These are phyloP conservation scores for Flaveria ramosissima DNA, from an alignment of 129 eudicot genomes.

Conservation along the genomic window DNA sequence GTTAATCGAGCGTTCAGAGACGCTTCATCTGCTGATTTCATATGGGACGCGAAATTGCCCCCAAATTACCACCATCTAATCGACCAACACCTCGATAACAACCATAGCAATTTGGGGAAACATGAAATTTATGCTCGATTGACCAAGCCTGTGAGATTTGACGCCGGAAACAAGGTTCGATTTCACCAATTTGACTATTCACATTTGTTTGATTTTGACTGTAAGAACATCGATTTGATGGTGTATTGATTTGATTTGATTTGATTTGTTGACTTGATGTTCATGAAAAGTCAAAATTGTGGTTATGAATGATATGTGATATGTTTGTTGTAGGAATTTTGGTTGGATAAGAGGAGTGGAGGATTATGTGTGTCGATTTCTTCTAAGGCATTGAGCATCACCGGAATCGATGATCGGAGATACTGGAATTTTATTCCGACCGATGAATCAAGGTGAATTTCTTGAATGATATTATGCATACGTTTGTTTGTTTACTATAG, in stretches of 20 bases:
- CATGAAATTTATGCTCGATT: slow-evolving; percentile 63
- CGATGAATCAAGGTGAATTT: slow-evolving; percentile 68
- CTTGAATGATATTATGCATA: neutral
- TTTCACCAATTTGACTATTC: neutral
- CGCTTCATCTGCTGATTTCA: slow-evolving; percentile 78
- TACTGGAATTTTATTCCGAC: slow-evolving; percentile 83
- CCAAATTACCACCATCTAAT: slow-evolving; percentile 46
- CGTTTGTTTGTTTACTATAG: too few relatives aligned
- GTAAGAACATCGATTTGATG: too few relatives aligned
- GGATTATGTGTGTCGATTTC: slow-evolving; percentile 79
- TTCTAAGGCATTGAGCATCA: slow-evolving; percentile 64
- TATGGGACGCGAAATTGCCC: slow-evolving; percentile 79
- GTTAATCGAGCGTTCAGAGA: slow-evolving; percentile 67
- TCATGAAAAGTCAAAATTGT: slow-evolving; percentile 26
- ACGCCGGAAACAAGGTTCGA: slow-evolving; percentile 64
- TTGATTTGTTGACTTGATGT: neutral
- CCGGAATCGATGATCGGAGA: slow-evolving; percentile 89
- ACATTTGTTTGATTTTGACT: too few relatives aligned
- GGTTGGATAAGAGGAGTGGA: slow-evolving; percentile 77
- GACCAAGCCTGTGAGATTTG: slow-evolving; percentile 47
- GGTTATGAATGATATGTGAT: neutral
- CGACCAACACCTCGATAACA: slow-evolving; percentile 28
- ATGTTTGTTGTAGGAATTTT: slow-evolving; percentile 51
- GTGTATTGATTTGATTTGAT: too few relatives aligned
- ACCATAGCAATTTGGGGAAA: slow-evolving; percentile 12